Conservation (phyloP, 768 basidiomycete genomes). For the Tricholoma saponaceum region DNA sequence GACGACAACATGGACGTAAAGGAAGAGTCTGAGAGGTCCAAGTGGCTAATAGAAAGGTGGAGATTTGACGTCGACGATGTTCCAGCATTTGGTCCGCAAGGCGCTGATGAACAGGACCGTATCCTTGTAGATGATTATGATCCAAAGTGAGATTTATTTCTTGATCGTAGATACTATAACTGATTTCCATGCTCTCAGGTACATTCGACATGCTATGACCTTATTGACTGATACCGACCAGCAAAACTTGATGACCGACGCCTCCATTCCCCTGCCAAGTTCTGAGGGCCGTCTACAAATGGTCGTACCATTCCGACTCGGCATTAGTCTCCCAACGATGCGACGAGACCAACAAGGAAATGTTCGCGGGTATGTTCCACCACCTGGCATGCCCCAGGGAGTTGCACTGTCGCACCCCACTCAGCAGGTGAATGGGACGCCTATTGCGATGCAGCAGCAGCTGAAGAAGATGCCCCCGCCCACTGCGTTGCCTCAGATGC, state of each 20-base stretch:
- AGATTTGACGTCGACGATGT: constrained; percentile 63
- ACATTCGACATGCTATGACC: constrained; percentile 51
- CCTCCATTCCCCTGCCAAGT: constrained; percentile 37
- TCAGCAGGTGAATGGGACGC: constrained; percentile 35
- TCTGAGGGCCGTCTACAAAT: constrained; percentile 49
- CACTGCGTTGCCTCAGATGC: constrained; percentile 48
- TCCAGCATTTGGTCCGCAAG: constrained; percentile 50
- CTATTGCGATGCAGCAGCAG: constrained; percentile 57
- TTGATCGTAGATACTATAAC: background rate
- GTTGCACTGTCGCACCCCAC: constrained; percentile 5
- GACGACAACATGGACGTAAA: constrained; percentile 30
- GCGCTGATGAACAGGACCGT: constrained; percentile 66
- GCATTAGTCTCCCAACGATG: constrained; percentile 29
- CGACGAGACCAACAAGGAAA: constrained; percentile 30
- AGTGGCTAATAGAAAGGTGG: constrained; percentile 50
- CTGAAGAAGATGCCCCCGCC: constrained; percentile 63
- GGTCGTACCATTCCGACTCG: constrained; percentile 47
- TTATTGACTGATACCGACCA: constrained; percentile 56
- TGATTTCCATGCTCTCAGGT: constrained; percentile 28
- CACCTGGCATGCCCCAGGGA: constrained; percentile 12
- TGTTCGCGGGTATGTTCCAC: constrained; percentile 20
- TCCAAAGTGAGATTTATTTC: constrained; percentile 33
- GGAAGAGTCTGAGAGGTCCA: constrained; percentile 31
- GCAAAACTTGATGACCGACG: constrained; percentile 45
- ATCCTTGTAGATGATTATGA: constrained; percentile 70